Evolutionary conservation across 2,329 filamentous ascomycete species (phyloP), one percentile per base, ranked within the genome.

Genomic region (Colletotrichum lini): DNA sequence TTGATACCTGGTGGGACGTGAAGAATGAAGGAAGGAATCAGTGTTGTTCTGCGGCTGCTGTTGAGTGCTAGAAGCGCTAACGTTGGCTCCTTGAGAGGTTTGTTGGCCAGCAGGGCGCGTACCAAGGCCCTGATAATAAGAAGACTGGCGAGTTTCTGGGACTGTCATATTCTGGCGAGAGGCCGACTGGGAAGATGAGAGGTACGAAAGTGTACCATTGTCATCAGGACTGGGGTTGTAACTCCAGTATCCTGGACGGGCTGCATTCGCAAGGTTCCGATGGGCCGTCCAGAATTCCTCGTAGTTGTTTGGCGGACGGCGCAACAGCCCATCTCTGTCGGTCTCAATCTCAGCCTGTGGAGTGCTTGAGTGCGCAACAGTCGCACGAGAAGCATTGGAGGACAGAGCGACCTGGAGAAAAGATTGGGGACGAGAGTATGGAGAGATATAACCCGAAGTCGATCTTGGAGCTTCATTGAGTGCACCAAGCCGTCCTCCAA

Each of bases 271-370:
- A 3, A 57, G 12, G 23, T 42, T 62, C 15, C 16, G 45, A 21
- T 38, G 49, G 15, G 1, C 4, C n/a, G 7, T 15, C 59, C 59
- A 62, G 35, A 62, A 62, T 26, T 62, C 35, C 21, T 62, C 47
- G 10, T 52, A 62, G 2, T 30, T 52, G 10, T 52, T 40, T 9
- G 47, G 35, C 2, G 13, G 47, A 42, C 15, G 35, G 21, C 16
- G 38, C 47, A 21, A 13, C 4, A 23, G 13, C 2, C 30, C 59
- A 30, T 42, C 30, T 26, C n/a, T 52, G n/a, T 15, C 4, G 59
- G 16, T n/a, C 21, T 23, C 21, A n/a, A 9, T 4, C 15, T 4
- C 38, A 42, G 12, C n/a, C n/a, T 57, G 54, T 9, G 7, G 10
- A 38, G 13, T 12, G 16, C 10, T 5, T n/a, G 15, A 40, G 30